These are phyloP conservation scores for Crucibulum laeve DNA, from an alignment of 768 basidiomycete genomes.

Conservation along the genomic window DNA sequence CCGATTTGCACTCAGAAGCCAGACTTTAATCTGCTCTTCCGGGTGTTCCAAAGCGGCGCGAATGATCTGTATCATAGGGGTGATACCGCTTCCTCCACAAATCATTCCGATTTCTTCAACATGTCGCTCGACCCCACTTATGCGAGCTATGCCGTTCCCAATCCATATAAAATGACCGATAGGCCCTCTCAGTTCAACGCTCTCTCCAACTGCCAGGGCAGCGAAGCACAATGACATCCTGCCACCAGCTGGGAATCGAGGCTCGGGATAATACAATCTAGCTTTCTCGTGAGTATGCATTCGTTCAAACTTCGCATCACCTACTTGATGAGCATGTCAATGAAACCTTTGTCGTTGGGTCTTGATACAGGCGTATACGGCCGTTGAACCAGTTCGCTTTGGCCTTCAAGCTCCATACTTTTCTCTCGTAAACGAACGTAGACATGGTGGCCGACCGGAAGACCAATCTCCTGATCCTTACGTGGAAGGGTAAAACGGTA, in stretches of 20 bases:
- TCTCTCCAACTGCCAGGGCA: constrained; percentile 43
- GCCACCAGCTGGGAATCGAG: constrained; percentile 37
- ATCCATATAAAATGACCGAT: constrained; percentile 53
- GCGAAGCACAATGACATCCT: constrained; percentile 44
- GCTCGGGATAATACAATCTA: constrained; percentile 40
- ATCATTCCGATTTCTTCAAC: constrained; percentile 46
- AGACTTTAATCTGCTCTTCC: constrained; percentile 35
- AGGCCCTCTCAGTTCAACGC: constrained; percentile 55
- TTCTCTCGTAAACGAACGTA: constrained; percentile 39
- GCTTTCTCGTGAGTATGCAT: background rate
- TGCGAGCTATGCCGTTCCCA: constrained; percentile 30
- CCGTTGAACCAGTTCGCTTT: constrained; percentile 43
- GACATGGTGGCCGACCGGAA: constrained; percentile 59
- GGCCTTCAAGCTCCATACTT: constrained; percentile 10
- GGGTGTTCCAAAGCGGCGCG: constrained; percentile 38
- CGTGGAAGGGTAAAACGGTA: constrained; percentile 45
- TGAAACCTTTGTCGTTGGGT: constrained; percentile 32
- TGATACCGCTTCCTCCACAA: constrained; percentile 57
- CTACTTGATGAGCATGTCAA: constrained; percentile 53
- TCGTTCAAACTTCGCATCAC: constrained; percentile 8
- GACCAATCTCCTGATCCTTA: constrained; percentile 38
- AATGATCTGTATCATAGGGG: constrained; percentile 55
- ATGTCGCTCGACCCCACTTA: constrained; percentile 27
- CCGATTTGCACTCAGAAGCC: constrained; percentile 45
- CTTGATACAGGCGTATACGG: constrained; percentile 59